Conservation (phyloP, 2,329 filamentous ascomycete species). For the Fusarium sp. region DNA sequence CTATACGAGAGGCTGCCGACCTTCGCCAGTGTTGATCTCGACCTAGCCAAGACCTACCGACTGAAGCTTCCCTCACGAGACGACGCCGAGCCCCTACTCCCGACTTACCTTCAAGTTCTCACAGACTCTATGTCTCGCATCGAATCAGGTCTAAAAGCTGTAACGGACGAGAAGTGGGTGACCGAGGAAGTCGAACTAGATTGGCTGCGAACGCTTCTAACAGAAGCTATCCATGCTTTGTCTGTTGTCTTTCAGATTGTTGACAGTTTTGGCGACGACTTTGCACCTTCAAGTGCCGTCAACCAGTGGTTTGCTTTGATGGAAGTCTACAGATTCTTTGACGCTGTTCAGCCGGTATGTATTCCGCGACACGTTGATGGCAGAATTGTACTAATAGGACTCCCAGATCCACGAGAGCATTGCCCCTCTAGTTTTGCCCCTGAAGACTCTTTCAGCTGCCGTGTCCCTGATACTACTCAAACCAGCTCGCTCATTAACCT, state of each 20-base stretch:
- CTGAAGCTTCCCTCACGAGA: conserved; percentile 45
- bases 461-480: conserved; percentile 79
- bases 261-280: conserved; percentile 63
- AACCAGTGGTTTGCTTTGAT: conserved; percentile 80
- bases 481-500: conserved; percentile 62
- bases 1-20: conserved; percentile 53
- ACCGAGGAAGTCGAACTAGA: conserved; percentile 64
- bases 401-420: conserved; percentile 51
- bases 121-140: conserved; percentile 60
- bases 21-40: conserved; percentile 39
- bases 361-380: conserved; percentile 4
- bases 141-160: conserved; percentile 58
- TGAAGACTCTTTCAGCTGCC: conserved; percentile 75
- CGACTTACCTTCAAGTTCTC: conserved; percentile 59
- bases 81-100: conserved; percentile 56
- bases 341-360: conserved; percentile 60
- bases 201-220: conserved; percentile 71
- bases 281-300: conserved; percentile 67
- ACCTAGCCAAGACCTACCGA: conserved; percentile 45
- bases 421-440: conserved; percentile 64
- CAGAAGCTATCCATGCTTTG: conserved; percentile 78
- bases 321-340: conserved; percentile 74
- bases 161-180: conserved; percentile 60
- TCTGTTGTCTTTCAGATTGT: conserved; percentile 79
- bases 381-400: conserved; percentile 25